phyloP scores from a whole-genome alignment of 2,329 filamentous ascomycete genomes.

The Aspergillus spinulosporus region DNA sequence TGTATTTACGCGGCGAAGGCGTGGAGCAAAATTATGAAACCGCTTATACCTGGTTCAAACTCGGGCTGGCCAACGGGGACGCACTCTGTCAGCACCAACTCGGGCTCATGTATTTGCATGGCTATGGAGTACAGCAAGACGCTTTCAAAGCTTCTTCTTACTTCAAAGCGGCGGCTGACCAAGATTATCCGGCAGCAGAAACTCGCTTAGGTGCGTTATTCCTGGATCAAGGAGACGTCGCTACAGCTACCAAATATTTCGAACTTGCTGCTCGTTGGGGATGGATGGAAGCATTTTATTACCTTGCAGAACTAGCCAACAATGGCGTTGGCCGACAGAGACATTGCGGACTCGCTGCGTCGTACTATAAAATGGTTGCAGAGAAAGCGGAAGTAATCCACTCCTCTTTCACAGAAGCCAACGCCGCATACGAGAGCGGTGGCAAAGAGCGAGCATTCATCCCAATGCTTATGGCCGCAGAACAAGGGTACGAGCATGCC shows the following conservation, averaged over 20 bases:
- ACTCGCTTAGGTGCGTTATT: slow-evolving; percentile 81
- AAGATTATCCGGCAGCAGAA: slow-evolving; percentile 77
- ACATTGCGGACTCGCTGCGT: slow-evolving; percentile 72
- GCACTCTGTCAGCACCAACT: slow-evolving; percentile 81
- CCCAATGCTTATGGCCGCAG: slow-evolving; percentile 80
- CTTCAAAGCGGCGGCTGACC: slow-evolving; percentile 76
- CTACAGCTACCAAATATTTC: slow-evolving; percentile 79
- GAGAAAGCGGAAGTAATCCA: slow-evolving; percentile 72
- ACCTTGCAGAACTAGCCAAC: slow-evolving; percentile 82
- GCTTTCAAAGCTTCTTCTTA: slow-evolving; percentile 70
- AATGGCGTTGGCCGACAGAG: slow-evolving; percentile 77
- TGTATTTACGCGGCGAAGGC: slow-evolving; percentile 86
- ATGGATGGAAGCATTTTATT: slow-evolving; percentile 87
- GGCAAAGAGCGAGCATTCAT: slow-evolving; percentile 79
- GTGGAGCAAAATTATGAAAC: slow-evolving; percentile 74
- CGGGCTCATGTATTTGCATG: slow-evolving; percentile 79
- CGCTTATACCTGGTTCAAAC: slow-evolving; percentile 79
- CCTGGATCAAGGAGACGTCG: slow-evolving; percentile 83
- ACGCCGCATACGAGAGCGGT: slow-evolving; percentile 75
- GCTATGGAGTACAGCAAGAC: slow-evolving; percentile 71
- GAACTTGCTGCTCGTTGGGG: slow-evolving; percentile 80
- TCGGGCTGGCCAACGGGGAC: slow-evolving; percentile 73
- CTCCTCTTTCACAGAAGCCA: slow-evolving; percentile 79
- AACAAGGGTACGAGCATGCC: slow-evolving; percentile 86
- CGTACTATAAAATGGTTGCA: slow-evolving; percentile 79